These are phyloP conservation scores for Alternaria burnsii DNA, from an alignment of 2,329 filamentous ascomycete genomes.

Conservation along the genomic window DNA sequence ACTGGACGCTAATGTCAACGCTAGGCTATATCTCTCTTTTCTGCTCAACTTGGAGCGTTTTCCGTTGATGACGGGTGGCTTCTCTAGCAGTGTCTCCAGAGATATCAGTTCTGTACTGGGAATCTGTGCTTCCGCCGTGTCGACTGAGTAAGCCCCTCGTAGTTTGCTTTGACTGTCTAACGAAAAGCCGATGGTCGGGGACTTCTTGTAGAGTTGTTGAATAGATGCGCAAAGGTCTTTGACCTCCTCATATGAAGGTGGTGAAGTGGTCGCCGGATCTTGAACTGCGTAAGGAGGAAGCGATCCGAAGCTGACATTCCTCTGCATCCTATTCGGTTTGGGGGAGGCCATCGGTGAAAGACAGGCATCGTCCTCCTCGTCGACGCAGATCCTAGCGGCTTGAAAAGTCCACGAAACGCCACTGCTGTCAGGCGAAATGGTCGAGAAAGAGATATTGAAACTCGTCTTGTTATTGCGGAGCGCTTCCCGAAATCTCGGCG, in stretches of 20 bases:
- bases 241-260: slow-evolving; percentile 37
- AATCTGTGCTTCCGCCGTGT: slow-evolving; percentile 19
- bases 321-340: slow-evolving; percentile 28
- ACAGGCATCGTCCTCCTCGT: slow-evolving; percentile 33
- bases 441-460: slow-evolving; percentile 48
- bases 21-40: slow-evolving; percentile 47
- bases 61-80: slow-evolving; percentile 37
- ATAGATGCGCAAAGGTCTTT: slow-evolving; percentile 50
- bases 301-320: slow-evolving; percentile 46
- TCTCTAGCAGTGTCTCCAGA: slow-evolving; percentile 42
- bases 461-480: slow-evolving; percentile 28
- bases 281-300: slow-evolving; percentile 43
- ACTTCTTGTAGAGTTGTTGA: slow-evolving; percentile 32
- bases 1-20: slow-evolving; percentile 48
- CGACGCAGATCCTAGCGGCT: slow-evolving; percentile 45
- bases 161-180: slow-evolving; percentile 44
- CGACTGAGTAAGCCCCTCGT: slow-evolving; percentile 40
- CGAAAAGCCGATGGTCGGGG: slow-evolving; percentile 44
- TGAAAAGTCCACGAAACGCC: slow-evolving; percentile 40
- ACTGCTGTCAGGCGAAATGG: slow-evolving; percentile 15
- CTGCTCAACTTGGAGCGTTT: slow-evolving; percentile 41
- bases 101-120: slow-evolving; percentile 35
- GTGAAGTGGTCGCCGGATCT: slow-evolving; percentile 26
- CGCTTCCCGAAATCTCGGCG: slow-evolving; percentile 25
- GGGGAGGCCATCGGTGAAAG: slow-evolving; percentile 19